Base-by-base conservation (phyloP, 2,329 filamentous ascomycete genomes). In the Rhinocladiella mackenziei region DNA sequence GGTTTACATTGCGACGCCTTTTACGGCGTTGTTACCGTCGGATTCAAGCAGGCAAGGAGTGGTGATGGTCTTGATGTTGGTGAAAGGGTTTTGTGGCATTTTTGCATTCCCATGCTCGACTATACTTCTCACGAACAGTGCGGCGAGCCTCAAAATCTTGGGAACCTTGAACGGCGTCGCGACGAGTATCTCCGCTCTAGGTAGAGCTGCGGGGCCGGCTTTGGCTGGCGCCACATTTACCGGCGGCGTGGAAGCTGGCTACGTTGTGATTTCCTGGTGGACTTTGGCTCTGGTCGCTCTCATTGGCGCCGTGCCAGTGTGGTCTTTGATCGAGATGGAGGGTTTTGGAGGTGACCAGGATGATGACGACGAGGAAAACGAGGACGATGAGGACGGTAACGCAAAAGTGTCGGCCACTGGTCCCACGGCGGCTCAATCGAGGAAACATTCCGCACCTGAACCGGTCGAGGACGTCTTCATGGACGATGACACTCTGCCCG, bases 151-250 rank as follows among this genome's bases (percentile, higher is more conserved):
- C 11, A 72, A 76, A 31, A 78, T 94, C 7, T 75, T 97, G 4
- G 89, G 89, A 1, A 96, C 89, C 0, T 69, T 97, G 43, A 97
- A 97, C 59, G 92, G 91, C 2, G 81, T 95, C 50, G 89, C 88
- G 0, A 95, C 89, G 0, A 85, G 83, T 43, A 80, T 89, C 23
- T 84, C 82, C 53, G 89, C 86, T 0, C 65, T 96, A 4, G 91
- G 89, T 1, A 73, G 89, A 36, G 89, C 88, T 1, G 59, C 76
- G 1, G 92, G 92, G 0, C 91, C 92, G 0, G 85, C 86, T 0
- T 64, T 84, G 23, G 76, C 81, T 0, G 91, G 91, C 0, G 68
- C 73, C 1, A 72, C 81, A 0, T 96, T 95, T 60, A 84, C 80
- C 0, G 80, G 78, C 67, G 91, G 91, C 1, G 80, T 88, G 1